Evolutionary conservation across 768 basidiomycete genomes (phyloP).

Genomic region (Ramaria sp.): DNA sequence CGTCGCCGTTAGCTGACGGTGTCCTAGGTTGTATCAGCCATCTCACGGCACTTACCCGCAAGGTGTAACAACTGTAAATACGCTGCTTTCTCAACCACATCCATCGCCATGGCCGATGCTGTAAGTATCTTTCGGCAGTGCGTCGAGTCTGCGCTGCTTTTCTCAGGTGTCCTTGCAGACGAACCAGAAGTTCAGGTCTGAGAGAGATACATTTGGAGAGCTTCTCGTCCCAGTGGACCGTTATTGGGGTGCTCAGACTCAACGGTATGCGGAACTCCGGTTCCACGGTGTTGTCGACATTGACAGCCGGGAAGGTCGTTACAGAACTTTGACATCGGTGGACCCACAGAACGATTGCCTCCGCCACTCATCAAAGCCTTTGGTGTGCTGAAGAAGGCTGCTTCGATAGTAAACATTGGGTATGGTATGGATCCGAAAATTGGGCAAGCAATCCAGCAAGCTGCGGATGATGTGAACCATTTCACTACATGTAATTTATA

Average conservation of each 20-base stretch:
- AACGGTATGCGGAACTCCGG: slow-evolving; percentile 43
- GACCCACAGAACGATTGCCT: slow-evolving; percentile 85
- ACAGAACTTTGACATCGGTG: slow-evolving; percentile 98
- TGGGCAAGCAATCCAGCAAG: slow-evolving; percentile 79
- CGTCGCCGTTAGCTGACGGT: neutral
- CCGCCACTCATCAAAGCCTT: slow-evolving; percentile 96
- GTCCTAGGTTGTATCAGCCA: neutral
- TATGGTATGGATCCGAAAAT: slow-evolving; percentile 89
- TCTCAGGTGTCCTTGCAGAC: neutral
- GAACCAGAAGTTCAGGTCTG: slow-evolving; percentile 48
- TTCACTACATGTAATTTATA: slow-evolving; percentile 1
- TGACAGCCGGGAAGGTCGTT: slow-evolving; percentile 47
- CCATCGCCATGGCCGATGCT: neutral
- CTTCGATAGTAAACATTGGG: slow-evolving; percentile 75
- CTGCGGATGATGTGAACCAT: slow-evolving; percentile 75
- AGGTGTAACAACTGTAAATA: neutral
- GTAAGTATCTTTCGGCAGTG: neutral
- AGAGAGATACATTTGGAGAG: slow-evolving; percentile 94
- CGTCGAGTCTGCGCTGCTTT: neutral
- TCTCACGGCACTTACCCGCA: neutral
- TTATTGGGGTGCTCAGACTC: slow-evolving; percentile 99
- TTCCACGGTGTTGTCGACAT: neutral
- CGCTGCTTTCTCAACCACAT: neutral
- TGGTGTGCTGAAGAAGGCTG: slow-evolving; percentile 95
- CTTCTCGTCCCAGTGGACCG: slow-evolving; percentile 78